Evolutionary conservation across 352 stramenopile species (phyloP), one percentile per base, ranked within the genome.

Genomic region (Elongisporangium prolatum): DNA sequence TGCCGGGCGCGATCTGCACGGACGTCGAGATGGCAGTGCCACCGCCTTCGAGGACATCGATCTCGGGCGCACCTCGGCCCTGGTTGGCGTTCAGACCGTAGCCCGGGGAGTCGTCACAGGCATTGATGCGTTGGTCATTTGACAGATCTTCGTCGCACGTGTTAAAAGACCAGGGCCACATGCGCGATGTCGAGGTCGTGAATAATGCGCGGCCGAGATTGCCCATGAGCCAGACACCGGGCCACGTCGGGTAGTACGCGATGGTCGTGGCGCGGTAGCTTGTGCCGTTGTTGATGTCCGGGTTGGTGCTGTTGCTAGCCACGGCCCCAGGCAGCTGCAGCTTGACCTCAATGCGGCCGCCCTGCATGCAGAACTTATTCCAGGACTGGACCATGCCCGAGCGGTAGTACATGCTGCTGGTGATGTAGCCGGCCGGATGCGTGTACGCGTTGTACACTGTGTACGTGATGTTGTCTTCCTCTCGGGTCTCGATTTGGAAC

Each of bases 211-310:
- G 64, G 8, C 91, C 94, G n/a, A 99, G 74, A 71, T 98, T 98
- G 3, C 96, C 96, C 21, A 99, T 56, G n/a, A 99, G 68, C 96
- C 96, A 99, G 69, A 98, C 89, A n/a, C 93, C 96, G 1, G 95
- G 94, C 94, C 94, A 98, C 14, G 77, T 88, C 20, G 77, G 78
- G 58, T 90, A 88, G 60, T 75, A 90, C 10, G n/a, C 64, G 17
- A 50, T 63, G 4, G 65, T 67, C 20, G 71, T 63, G 4, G 84
- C 77, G 14, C 71, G 69, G 16, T 28, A 80, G 1, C n/a, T 22
- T 1, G 70, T 65, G 7, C 56, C 48, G 20, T 71, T 77, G 49
- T 85, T 67, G 20, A 84, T 38, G 40, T 90, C 77, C 0, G 76
- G 75, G 52, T 89, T 89, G 3, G 52, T 59, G 3, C 67, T 82